Evolutionary conservation across 2,329 filamentous ascomycete genomes (phyloP), one percentile per base, ranked within the genome.

Genomic region (Thelonectria rubi): DNA sequence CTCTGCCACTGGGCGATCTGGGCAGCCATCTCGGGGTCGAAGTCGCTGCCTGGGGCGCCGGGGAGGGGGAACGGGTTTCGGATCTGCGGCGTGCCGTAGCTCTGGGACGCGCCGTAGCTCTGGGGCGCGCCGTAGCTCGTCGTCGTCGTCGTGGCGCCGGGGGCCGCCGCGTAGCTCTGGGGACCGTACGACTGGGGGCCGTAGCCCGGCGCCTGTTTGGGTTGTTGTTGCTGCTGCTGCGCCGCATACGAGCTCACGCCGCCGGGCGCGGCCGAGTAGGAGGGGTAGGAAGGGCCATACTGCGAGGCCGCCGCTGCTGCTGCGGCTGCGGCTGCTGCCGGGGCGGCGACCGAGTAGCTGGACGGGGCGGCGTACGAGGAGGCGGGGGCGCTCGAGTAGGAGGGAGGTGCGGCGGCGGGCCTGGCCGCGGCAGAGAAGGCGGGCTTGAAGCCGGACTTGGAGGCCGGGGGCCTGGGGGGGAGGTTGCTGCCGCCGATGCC

Each of bases 1-100:
- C 91, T 94, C 78, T 97, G 93, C 93, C 94, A 97, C 77, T 97
- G 92, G 50, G 94, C 93, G 64, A 97, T 94, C 76, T 96, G 92
- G 30, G 92, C 93, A 60, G 95, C 93, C 81, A 92, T 90, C 69
- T 97, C 93, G 3, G 92, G 88, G 71, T 97, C 85, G 73, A 83
- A 86, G 65, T 83, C 81, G 65, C 75, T 78, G 62, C 69, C 70
- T 58, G 71, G 75, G 66, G 72, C 75, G 63, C 81, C 82, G 20
- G 90, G 89, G 14, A 85, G 83, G 11, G 89, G 89, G 74, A 97
- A 97, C 0, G 94, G 92, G 74, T 96, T 97, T 62, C 86, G 84
- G 66, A 94, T 94, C 68, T 91, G 88, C 11, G 91, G 90, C 64
- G 69, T 56, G 20, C 81, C 77, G 64, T 83, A 81, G 72, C 65